phyloP scores from a whole-genome alignment of 768 basidiomycete species.

The Tulasnella calospora region DNA sequence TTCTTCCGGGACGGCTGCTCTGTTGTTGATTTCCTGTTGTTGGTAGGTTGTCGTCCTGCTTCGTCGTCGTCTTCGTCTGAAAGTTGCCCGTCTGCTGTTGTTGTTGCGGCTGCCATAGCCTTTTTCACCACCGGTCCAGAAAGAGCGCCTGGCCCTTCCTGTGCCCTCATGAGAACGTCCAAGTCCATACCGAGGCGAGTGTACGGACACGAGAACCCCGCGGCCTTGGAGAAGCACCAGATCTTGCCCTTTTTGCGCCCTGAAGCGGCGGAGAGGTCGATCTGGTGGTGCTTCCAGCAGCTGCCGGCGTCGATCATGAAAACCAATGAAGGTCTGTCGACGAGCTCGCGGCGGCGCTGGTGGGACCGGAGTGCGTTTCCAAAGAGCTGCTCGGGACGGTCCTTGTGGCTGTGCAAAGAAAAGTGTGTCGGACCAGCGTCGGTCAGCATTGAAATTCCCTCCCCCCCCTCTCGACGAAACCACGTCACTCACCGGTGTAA shows the following conservation, averaged over 20 bases:
- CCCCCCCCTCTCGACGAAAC: neutral
- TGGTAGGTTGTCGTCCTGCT: neutral
- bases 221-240: conserved; percentile 25
- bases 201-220: conserved; percentile 23
- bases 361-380: conserved; percentile 24
- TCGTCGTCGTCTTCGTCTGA: conserved; percentile 22
- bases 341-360: conserved; percentile 23
- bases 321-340: conserved; percentile 21
- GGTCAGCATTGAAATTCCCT: conserved; percentile 15
- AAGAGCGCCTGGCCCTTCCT: conserved; percentile 14
- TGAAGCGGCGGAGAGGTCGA: conserved; percentile 21
- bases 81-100: neutral
- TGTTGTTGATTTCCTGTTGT: conserved; percentile 8
- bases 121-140: neutral
- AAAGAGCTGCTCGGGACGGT: conserved; percentile 26
- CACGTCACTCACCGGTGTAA: conserved; percentile 20
- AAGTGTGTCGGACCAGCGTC: neutral
- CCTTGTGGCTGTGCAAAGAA: conserved; percentile 24
- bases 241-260: conserved; percentile 26
- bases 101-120: neutral
- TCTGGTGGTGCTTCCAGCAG: conserved; percentile 27
- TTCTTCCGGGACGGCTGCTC: conserved; percentile 20
- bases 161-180: conserved; percentile 10
- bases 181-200: conserved; percentile 21
- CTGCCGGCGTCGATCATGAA: conserved; percentile 27